Conservation (phyloP, 2,329 filamentous ascomycete genomes). For the Ilyonectria sp. region DNA sequence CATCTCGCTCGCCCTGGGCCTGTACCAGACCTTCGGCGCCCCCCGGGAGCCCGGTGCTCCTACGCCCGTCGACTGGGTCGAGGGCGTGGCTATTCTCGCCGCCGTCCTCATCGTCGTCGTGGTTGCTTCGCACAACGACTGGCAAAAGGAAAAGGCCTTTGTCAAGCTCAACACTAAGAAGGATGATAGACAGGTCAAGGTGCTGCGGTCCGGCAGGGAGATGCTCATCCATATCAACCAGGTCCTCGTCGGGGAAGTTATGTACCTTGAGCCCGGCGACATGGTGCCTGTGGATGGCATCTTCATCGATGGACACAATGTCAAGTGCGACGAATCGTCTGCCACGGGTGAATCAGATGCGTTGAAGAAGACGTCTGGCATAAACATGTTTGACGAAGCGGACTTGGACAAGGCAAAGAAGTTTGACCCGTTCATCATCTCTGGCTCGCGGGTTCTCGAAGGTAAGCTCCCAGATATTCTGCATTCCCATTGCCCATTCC, state of each 20-base stretch:
- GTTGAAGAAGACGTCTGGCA: conserved; percentile 74
- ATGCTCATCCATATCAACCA: conserved; percentile 75
- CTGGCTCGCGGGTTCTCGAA: conserved; percentile 66
- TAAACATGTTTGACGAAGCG: conserved; percentile 69
- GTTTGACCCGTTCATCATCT: conserved; percentile 75
- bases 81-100: conserved; percentile 75
- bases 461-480: conserved; percentile 44
- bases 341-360: conserved; percentile 81
- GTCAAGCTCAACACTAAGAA: conserved; percentile 73
- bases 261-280: conserved; percentile 78
- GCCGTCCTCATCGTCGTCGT: conserved; percentile 75
- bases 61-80: conserved; percentile 71
- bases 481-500: no score
- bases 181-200: conserved; percentile 75
- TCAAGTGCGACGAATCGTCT: conserved; percentile 79
- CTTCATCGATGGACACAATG: conserved; percentile 67
- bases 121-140: conserved; percentile 76
- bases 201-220: conserved; percentile 75
- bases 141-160: conserved; percentile 77
- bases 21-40: conserved; percentile 74
- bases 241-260: conserved; percentile 77
- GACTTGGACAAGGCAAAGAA: conserved; percentile 62
- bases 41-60: conserved; percentile 56
- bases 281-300: conserved; percentile 79
- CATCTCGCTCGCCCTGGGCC: conserved; percentile 75